Conservation (phyloP, 257 asterid genomes). For the Schizonepeta tenuifolia region DNA sequence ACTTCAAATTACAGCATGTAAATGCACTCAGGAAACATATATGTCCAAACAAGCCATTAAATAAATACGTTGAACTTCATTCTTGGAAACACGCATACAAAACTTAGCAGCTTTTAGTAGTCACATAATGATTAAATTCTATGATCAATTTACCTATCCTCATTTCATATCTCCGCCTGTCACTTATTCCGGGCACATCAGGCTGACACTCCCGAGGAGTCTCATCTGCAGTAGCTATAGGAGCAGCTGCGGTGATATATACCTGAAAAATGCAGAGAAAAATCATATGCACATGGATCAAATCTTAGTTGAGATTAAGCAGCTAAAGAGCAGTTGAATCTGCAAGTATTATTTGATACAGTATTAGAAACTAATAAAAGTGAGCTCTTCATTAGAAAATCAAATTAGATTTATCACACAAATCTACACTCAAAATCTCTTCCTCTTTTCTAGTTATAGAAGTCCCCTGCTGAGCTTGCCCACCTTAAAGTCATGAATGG, state of each 20-base stretch:
- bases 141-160: slow-evolving; percentile 51
- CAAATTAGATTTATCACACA: slow-evolving; percentile 5
- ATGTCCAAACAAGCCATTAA: slow-evolving; percentile 10
- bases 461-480: background rate
- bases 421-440: slow-evolving; percentile 22
- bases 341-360: background rate
- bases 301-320: slow-evolving; percentile 34
- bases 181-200: slow-evolving; percentile 58
- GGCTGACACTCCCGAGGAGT: slow-evolving; percentile 54
- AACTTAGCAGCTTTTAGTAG: slow-evolving; percentile 5
- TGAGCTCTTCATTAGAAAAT: background rate
- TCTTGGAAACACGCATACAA: background rate
- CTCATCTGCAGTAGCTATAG: slow-evolving; percentile 40
- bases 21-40: background rate
- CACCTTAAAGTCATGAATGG: slow-evolving; percentile 1
- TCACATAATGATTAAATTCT: slow-evolving; percentile 8
- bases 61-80: slow-evolving; percentile 20
- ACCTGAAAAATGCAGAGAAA: slow-evolving; percentile 47
- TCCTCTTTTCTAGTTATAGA: background rate
- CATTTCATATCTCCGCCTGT: slow-evolving; percentile 41
- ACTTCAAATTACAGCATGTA: no score
- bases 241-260: slow-evolving; percentile 49
- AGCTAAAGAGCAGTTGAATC: slow-evolving; percentile 26
- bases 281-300: slow-evolving; percentile 28
- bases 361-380: background rate